Evolutionary conservation across 257 asterid genomes (phyloP).

Genomic region (Gynochthodes officinalis): DNA sequence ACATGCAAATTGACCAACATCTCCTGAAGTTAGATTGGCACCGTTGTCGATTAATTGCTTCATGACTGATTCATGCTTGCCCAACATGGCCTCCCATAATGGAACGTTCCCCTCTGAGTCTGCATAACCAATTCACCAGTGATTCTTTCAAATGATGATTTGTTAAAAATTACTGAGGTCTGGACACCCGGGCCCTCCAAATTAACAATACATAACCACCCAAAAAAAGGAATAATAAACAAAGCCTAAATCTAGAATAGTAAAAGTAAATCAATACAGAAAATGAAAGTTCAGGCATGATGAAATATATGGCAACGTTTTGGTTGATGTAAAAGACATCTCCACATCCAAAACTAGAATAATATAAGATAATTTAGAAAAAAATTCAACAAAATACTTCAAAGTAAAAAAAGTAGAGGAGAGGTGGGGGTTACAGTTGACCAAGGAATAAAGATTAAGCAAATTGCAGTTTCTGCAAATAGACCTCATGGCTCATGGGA

Average conservation of each 20-base stretch:
- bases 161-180: no score
- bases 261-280: no score
- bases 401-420: neutral
- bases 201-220: no score
- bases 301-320: no score
- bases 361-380: no score
- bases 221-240: neutral
- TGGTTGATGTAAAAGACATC: no score
- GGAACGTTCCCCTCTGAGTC: slow-evolving; percentile 48
- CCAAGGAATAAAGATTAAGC: neutral
- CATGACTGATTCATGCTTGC: slow-evolving; percentile 33
- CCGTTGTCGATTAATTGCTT: slow-evolving; percentile 31
- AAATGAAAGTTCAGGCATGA: no score
- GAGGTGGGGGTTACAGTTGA: neutral
- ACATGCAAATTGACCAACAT: slow-evolving; percentile 42
- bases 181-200: no score
- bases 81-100: slow-evolving; percentile 48
- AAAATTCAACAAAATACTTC: no score
- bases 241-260: no score
- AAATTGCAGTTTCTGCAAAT: slow-evolving; percentile 6
- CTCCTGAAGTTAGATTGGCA: slow-evolving; percentile 42
- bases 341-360: no score
- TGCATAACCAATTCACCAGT: slow-evolving; percentile 11
- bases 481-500: no score
- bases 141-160: neutral